phyloP scores from a whole-genome alignment of 1,284 basidiomycete species.

The Leccinum huronense region DNA sequence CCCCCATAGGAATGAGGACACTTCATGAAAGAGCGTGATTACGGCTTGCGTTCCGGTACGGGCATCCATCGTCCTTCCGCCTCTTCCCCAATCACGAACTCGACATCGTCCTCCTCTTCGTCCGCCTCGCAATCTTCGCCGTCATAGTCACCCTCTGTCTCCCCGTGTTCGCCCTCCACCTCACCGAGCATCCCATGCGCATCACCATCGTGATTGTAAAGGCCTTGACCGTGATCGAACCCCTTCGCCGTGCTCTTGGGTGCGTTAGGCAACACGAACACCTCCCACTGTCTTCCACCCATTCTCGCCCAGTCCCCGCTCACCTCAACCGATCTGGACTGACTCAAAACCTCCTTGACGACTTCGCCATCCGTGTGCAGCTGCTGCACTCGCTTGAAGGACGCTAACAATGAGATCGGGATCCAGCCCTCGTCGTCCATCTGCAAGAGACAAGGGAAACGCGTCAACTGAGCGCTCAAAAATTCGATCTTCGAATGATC shows the following conservation, averaged over 20 bases:
- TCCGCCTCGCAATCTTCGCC: slow-evolving; percentile 37
- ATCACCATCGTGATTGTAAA: not conserved
- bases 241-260: slow-evolving; percentile 40
- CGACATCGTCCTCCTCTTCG: slow-evolving; percentile 57
- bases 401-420: slow-evolving; percentile 73
- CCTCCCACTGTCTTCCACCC: slow-evolving; percentile 52
- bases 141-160: slow-evolving; percentile 28
- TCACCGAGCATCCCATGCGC: slow-evolving; percentile 12
- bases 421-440: slow-evolving; percentile 93
- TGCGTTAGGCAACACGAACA: slow-evolving; percentile 74
- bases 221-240: not conserved
- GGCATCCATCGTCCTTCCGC: slow-evolving; percentile 43
- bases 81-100: slow-evolving; percentile 48
- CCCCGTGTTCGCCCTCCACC: slow-evolving; percentile 25
- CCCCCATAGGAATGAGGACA: not conserved
- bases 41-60: slow-evolving; percentile 39
- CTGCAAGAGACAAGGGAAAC: slow-evolving; percentile 41
- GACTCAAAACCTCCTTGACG: slow-evolving; percentile 68
- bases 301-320: slow-evolving; percentile 67
- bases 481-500: not conserved
- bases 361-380: slow-evolving; percentile 66
- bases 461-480: slow-evolving; percentile 8
- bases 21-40: slow-evolving; percentile 5
- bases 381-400: slow-evolving; percentile 80
- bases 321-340: slow-evolving; percentile 76